Evolutionary conservation across 2,329 filamentous ascomycete genomes (phyloP).

Genomic region (Rachicladosporium sp.): DNA sequence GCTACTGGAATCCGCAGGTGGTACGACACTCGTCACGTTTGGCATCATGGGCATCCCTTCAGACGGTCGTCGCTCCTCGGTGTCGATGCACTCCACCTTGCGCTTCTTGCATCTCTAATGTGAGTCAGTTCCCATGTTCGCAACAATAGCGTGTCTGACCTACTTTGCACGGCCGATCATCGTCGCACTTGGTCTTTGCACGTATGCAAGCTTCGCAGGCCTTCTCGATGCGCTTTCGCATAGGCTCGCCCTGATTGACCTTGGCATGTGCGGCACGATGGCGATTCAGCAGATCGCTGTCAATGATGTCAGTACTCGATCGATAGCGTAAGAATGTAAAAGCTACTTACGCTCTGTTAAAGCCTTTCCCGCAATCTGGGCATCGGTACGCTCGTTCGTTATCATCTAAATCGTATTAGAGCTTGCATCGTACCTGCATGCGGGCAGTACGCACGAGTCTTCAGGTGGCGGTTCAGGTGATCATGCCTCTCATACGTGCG

Average conservation of each 20-base stretch:
- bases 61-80: slow-evolving; percentile 10
- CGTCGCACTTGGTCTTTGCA: slow-evolving; percentile 18
- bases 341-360: slow-evolving; percentile 12
- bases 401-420: slow-evolving; percentile 7
- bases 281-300: slow-evolving; percentile 14
- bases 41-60: slow-evolving; percentile 1
- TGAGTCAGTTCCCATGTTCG: neutral
- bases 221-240: slow-evolving; percentile 13
- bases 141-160: neutral
- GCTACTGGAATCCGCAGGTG: neutral
- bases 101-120: slow-evolving; percentile 12
- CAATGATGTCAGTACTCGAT: neutral
- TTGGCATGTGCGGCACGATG: slow-evolving; percentile 16
- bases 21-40: neutral
- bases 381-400: slow-evolving; percentile 16
- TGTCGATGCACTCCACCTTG: slow-evolving; percentile 13
- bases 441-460: slow-evolving; percentile 7
- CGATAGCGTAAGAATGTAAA: neutral
- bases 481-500: slow-evolving; percentile 16
- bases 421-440: neutral
- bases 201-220: slow-evolving; percentile 16
- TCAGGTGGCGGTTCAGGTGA: slow-evolving; percentile 16
- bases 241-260: slow-evolving; percentile 8
- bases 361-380: slow-evolving; percentile 16
- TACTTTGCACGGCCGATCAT: slow-evolving; percentile 14